These are phyloP conservation scores for Chlorella vulgaris DNA, from an alignment of 139 green algal species.

Conservation along the genomic window DNA sequence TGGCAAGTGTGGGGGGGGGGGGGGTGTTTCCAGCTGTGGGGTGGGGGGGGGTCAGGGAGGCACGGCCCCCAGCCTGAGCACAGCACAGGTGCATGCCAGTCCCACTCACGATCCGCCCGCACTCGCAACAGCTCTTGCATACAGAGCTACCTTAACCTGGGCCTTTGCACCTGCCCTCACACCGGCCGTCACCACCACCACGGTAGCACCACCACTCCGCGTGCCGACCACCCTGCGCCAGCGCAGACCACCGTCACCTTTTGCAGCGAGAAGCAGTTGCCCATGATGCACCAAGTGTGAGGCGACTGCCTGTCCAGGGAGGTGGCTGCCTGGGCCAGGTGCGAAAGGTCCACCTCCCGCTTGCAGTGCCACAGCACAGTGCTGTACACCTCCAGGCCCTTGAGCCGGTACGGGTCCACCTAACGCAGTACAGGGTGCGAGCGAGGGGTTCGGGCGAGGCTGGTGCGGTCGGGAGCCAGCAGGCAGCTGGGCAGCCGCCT, in stretches of 20 bases:
- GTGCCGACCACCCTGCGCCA: too few species aligned
- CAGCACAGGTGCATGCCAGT: too few species aligned
- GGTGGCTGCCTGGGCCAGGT: slow-evolving; percentile 85
- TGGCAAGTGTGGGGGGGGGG: not conserved
- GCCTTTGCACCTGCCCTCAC: too few species aligned
- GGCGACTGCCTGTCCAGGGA: slow-evolving; percentile 84
- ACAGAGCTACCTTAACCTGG: too few species aligned
- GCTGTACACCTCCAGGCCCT: slow-evolving; percentile 90
- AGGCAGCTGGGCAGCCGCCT: too few species aligned
- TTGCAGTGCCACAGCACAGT: slow-evolving; percentile 97
- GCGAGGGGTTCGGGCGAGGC: not conserved
- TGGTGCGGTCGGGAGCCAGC: not conserved
- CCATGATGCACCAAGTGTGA: slow-evolving; percentile 87
- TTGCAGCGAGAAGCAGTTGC: slow-evolving; percentile 94
- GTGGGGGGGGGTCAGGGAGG: slow-evolving; percentile 81
- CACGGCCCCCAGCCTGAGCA: too few species aligned
- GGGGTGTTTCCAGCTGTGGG: slow-evolving; percentile 66
- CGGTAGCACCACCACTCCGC: too few species aligned
- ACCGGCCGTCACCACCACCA: too few species aligned
- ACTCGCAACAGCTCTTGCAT: too few species aligned
- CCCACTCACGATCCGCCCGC: too few species aligned
- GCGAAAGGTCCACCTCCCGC: slow-evolving; percentile 82
- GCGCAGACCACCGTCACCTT: slow-evolving; percentile 52
- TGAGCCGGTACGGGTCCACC: slow-evolving; percentile 66
- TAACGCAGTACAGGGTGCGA: not conserved